A percentile compares a stretch with the other conserved stretches of the same genome.
Conservation (phyloP, 805 yeast species). For the Candida corydali region DNA sequence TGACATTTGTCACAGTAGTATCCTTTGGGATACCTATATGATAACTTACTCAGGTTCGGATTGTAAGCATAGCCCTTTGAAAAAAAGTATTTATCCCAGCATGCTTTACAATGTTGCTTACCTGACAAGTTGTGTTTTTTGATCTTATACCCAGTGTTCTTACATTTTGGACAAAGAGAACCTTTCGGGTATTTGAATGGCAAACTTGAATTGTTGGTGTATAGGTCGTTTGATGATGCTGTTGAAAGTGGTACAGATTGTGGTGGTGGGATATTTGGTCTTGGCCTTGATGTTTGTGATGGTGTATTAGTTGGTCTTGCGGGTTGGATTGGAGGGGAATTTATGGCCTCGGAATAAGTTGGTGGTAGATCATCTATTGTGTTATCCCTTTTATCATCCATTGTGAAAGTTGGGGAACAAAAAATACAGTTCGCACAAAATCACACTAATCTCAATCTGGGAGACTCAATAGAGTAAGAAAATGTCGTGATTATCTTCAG, state of each 20-base stretch:
- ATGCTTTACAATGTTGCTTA: constrained; percentile 59
- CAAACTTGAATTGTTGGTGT: constrained; percentile 44
- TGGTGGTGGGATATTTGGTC: constrained; percentile 6
- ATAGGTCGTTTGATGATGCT: constrained; percentile 23
- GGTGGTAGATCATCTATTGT: constrained; percentile 34
- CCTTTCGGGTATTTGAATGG: constrained; percentile 69
- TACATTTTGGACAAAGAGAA: constrained; percentile 63
- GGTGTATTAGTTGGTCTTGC: constrained; percentile 10
- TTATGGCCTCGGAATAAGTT: constrained; percentile 43
- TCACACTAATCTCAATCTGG: no score
- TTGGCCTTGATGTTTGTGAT: constrained; percentile 12
- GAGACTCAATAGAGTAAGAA: no score
- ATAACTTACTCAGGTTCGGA: constrained; percentile 43
- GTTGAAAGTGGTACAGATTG: constrained; percentile 9
- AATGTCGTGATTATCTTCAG: no score
- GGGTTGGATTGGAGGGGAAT: neutral
- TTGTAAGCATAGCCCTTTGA: constrained; percentile 33
- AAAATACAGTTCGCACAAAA: no score
- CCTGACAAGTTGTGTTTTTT: constrained; percentile 31
- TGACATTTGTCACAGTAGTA: constrained; percentile 64
- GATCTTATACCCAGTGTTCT: constrained; percentile 64
- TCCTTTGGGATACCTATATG: constrained; percentile 64
- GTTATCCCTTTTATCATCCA: neutral
- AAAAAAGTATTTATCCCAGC: constrained; percentile 50
- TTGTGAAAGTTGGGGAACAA: neutral